Evolutionary conservation across 768 basidiomycete species (phyloP), one percentile per base, ranked within the genome.

Genomic region (Termitomyces heimii): DNA sequence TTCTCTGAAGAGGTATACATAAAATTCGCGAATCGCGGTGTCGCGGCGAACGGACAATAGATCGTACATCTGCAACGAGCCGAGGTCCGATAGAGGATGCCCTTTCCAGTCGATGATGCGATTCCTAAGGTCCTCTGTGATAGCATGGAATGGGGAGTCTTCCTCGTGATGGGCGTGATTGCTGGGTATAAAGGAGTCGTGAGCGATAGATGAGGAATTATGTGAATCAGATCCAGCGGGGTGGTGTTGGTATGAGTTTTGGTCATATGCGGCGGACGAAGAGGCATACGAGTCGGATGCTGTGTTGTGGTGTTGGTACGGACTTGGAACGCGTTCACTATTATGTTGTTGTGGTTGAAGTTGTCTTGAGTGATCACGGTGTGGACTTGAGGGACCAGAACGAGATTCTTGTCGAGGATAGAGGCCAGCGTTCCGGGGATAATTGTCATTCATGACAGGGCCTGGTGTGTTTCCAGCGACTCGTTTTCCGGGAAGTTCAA

Each of bases 51-150:
- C 94, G 49, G 85, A 86, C 28, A 98, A 75, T 46, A 94, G 78
- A 72, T 97, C 96, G 70, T 92, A 97, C 83, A 97, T 92, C 63
- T 90, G 89, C 45, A 97, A 77, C 1, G 85, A 81, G 7, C 96
- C 97, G 26, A 98, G 84, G 52, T 90, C 89, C 3, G 89, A 83
- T n/a, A 92, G 78, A 3, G 92, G 89, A 66, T 94, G 94, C 0
- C 92, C 93, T 68, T 96, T 96, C 92, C 95, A 98, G 73, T 97
- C 94, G 55, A 90, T 88, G 63, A 98, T 94, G 39, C 97, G 85
- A 67, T 84, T 85, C 62, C 88, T 81, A 39, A 99, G 81, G 69
- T 98, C 96, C 56, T 91, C 88, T 2, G 94, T 89, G 68, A 97
- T 91, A 39, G 84, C 80, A 26, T 71, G 78, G 73, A 98, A 95